Conservation (phyloP, 805 yeast genomes). For the Alloascoidea africana region DNA sequence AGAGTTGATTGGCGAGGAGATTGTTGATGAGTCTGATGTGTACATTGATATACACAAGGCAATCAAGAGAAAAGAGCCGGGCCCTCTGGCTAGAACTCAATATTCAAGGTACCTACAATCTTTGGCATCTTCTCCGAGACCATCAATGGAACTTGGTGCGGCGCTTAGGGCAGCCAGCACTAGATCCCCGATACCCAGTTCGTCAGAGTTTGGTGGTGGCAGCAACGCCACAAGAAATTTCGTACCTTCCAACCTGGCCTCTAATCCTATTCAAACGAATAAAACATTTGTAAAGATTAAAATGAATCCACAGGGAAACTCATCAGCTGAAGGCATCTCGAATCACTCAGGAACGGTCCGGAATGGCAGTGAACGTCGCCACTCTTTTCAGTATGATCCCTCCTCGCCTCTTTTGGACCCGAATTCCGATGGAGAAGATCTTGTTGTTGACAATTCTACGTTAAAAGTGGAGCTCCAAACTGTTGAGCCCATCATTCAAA, state of each 20-base stretch:
- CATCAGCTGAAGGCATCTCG: neutral
- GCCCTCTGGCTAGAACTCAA: conserved; percentile 16
- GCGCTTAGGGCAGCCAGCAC: neutral
- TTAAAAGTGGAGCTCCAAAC: neutral
- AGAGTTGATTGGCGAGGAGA: conserved; percentile 94
- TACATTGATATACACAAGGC: conserved; percentile 82
- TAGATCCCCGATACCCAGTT: neutral
- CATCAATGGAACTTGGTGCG: neutral
- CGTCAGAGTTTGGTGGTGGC: too few relatives aligned
- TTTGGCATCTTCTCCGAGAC: neutral
- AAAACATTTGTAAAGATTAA: conserved; percentile 58
- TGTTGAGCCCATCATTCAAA: neutral
- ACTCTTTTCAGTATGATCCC: too few relatives aligned
- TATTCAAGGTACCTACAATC: neutral
- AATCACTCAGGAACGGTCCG: too few relatives aligned
- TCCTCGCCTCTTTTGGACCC: neutral
- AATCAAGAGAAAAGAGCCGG: conserved; percentile 37
- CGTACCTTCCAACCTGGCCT: conserved; percentile 46
- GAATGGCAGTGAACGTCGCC: too few relatives aligned
- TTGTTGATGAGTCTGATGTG: conserved; percentile 92
- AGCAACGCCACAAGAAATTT: conserved; percentile 7
- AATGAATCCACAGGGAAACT: conserved; percentile 15
- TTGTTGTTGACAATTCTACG: neutral
- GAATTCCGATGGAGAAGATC: too few relatives aligned
- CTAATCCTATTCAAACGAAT: conserved; percentile 51